Base-by-base conservation (phyloP, 495 filamentous ascomycete genomes). In the Paragyromitra xinjiangensis region DNA sequence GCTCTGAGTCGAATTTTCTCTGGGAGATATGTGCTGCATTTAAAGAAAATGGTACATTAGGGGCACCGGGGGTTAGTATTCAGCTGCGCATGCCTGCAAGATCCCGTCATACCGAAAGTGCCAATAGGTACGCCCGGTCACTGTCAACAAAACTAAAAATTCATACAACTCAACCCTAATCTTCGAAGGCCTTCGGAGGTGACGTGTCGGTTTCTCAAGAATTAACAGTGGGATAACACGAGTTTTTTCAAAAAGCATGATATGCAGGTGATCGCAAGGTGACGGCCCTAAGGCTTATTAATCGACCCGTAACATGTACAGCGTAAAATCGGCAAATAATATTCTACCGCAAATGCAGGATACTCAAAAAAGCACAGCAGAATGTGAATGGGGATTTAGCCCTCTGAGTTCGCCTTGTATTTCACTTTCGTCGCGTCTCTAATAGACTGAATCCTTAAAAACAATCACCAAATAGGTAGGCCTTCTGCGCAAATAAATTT, bases 1-100 rank as follows among this genome's bases (percentile, higher is more conserved):
- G 39, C 24, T 50, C 26, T 66, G 22, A 51, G 14, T 29, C 0
- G 26, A 24, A 50, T 65, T 65, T 48, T 65, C 14, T 3, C 5
- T 14, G 42, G 44, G 14, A 45, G 24, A 19, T 34, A 9, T n/a
- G n/a, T 24, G 42, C 42, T 39, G 64, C 16, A 44, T 66, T 66
- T 66, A 66, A 66, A 66, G 64, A 37, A 66, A 66, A 66, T 50
- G 44, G 61, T 66, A 66, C 64, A 51, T 66, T 44, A 19, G 19
- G 51, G 8, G 51, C 19, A 22, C 19, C 19, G 19, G 19, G 19
- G 19, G 19, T 22, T 22, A 22, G 19, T 48, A 48, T 48, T 5
- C 12, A 11, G 44, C 51, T 55, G n/a, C 51, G 19, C 6, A 24
- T 8, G 19, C 16, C 51, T 55, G 19, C 51, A 55, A 48, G 44